A percentile compares a stretch with the other conserved stretches of the same genome.
phyloP scores from a whole-genome alignment of 139 green algal genomes.

The Eudorina sp. region DNA sequence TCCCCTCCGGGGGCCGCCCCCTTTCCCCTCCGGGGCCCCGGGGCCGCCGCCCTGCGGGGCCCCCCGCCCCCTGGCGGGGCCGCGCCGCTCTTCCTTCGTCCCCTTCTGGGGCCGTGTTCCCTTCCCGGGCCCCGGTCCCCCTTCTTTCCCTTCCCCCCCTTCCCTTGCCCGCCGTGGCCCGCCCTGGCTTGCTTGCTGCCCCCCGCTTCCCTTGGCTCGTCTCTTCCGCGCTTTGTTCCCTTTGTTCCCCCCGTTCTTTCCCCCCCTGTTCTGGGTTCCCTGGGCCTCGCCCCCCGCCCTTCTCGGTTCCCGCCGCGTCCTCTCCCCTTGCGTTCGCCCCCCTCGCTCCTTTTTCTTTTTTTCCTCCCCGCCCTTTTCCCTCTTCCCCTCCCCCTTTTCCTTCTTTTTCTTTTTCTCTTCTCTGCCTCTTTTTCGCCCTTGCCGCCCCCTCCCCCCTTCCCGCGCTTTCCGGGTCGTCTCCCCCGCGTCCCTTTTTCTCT shows the following conservation, averaged over 20 bases:
- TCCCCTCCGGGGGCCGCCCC: no score
- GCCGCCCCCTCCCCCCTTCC: no score
- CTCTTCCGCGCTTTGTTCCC: not conserved
- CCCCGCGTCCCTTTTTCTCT: no score
- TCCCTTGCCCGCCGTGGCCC: not conserved
- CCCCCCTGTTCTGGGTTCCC: no score
- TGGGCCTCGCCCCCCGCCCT: not conserved
- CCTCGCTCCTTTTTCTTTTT: not conserved
- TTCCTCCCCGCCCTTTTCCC: not conserved
- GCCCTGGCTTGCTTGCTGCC: not conserved
- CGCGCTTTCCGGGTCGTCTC: no score
- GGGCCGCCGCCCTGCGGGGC: no score
- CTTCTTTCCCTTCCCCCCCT: not conserved
- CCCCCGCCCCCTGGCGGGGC: no score
- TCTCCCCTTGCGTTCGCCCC: not conserved
- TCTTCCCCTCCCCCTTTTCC: not conserved
- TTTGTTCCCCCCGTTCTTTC: not conserved
- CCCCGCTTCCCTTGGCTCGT: not conserved
- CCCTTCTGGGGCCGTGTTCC: no score
- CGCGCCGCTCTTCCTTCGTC: not conserved
- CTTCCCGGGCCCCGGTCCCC: no score
- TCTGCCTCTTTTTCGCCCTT: no score
- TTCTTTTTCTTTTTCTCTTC: not conserved
- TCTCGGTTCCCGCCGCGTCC: not conserved
- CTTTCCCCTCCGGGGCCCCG: no score